Conservation (phyloP, 257 asterid species). For the Lycium ferocissimum region DNA sequence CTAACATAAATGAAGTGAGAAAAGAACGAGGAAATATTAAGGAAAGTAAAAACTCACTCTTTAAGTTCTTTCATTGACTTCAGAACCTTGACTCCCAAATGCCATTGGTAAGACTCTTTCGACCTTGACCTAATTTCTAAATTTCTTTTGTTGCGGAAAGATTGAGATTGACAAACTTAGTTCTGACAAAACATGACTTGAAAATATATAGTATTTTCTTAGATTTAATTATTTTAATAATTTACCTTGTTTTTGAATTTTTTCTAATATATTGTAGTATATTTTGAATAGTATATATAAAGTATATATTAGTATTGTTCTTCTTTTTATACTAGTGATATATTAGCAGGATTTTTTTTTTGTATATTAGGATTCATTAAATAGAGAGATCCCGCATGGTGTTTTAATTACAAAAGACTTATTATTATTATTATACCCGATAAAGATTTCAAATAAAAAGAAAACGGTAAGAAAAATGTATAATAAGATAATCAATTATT, state of each 20-base stretch:
- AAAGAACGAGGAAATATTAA: background rate
- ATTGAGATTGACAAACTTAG: background rate
- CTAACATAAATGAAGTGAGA: background rate
- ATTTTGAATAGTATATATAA: too few species aligned
- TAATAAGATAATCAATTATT: too few species aligned
- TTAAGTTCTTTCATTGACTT: background rate
- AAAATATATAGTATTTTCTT: background rate
- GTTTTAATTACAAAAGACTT: too few species aligned
- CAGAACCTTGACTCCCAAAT: background rate
- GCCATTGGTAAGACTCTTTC: background rate
- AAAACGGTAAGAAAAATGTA: background rate
- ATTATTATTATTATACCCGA: background rate
- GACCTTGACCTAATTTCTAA: background rate
- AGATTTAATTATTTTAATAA: background rate
- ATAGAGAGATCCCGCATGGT: background rate
- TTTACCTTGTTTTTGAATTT: too few species aligned
- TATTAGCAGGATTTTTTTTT: too few species aligned
- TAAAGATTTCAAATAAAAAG: background rate
- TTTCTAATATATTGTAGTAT: too few species aligned
- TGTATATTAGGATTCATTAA: too few species aligned
- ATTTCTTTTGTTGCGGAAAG: background rate
- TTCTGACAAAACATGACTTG: background rate
- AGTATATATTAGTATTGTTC: too few species aligned
- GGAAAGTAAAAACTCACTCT: background rate
- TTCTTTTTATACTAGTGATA: too few species aligned